Base-by-base conservation (phyloP, 768 basidiomycete species). In the Termitomyces sp. region DNA sequence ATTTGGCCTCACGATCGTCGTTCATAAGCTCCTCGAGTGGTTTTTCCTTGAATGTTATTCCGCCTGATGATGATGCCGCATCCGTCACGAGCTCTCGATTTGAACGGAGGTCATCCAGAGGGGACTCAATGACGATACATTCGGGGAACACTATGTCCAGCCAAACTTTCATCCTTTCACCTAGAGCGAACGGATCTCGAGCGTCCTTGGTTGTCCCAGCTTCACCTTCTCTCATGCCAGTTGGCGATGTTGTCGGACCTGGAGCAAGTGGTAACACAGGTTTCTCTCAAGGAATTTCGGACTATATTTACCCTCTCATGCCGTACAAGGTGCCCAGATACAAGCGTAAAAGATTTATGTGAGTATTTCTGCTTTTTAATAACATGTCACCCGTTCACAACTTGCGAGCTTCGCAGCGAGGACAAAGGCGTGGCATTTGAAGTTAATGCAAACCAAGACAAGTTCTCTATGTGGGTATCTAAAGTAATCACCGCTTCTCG, bases 301-400 rank as follows among this genome's bases (percentile, higher is more conserved):
- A 39, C 3, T 4, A 47, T 2, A 46, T 58, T 2, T 46, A 58
- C 30, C 50, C 59, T 4, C 24, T 60, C 22, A 30, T 60, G 50
- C 59, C 59, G 4, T 5, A 37, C 16, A 36, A 56, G 39, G 44
- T 60, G 6, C 55, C 55, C 13, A 56, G 61, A 43, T 62, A 59
- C 27, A 55, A 59, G 14, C 53, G 61, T 24, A n/a, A 43, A 3
- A 45, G 57, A 24, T 48, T 48, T 12, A 62, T 62, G 61, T 56
- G 9, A 44, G 57, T 37, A 6, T 13, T 32, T 10, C 5, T 20
- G 5, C 18, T n/a, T 14, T n/a, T 24, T 3, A 13, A 14, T 24
- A 7, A 9, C 34, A 26, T 8, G 12, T 30, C 12, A 26, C 26
- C 5, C 9, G 27, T 32, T 33, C 5, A 24, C 5, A 8, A 40